phyloP scores from a whole-genome alignment of 2,329 filamentous ascomycete species.

The Colletotrichum destructivum region DNA sequence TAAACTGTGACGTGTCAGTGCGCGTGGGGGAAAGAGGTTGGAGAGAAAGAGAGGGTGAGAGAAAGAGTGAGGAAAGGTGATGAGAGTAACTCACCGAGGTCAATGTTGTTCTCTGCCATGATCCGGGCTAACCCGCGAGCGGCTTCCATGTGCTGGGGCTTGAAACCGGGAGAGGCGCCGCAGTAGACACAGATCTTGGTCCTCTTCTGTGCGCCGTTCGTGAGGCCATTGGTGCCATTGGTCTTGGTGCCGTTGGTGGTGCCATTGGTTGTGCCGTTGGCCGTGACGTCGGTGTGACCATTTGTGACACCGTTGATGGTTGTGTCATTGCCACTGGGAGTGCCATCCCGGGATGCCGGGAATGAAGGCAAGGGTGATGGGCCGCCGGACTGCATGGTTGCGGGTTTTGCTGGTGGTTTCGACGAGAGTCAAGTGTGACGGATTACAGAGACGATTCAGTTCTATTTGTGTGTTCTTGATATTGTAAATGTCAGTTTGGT shows the following conservation, averaged over 20 bases:
- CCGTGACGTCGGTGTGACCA: conserved; percentile 41
- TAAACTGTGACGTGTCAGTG: conserved; percentile 74
- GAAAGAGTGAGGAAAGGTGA: neutral
- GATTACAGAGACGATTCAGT: neutral
- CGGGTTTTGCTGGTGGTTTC: conserved; percentile 1
- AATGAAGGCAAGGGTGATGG: conserved; percentile 54
- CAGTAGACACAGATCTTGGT: conserved; percentile 95
- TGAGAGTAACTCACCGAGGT: conserved; percentile 70
- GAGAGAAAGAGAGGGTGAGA: neutral
- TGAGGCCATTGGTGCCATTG: conserved; percentile 47
- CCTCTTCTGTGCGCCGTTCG: conserved; percentile 54
- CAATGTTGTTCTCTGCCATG: conserved; percentile 84
- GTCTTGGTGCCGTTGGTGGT: conserved; percentile 43
- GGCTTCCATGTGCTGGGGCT: conserved; percentile 81
- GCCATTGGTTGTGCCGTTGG: neutral
- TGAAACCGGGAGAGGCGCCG: conserved; percentile 82
- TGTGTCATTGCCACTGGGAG: conserved; percentile 44
- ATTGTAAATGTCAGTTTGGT: neutral
- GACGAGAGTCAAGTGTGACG: neutral
- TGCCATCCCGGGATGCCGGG: conserved; percentile 50
- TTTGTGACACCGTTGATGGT: conserved; percentile 46
- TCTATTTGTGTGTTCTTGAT: neutral
- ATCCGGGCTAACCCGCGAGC: conserved; percentile 81
- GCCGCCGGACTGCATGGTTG: conserved; percentile 58
- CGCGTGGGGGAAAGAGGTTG: neutral